phyloP scores from a whole-genome alignment of 139 green algal species.

The Marvania coccoides region DNA sequence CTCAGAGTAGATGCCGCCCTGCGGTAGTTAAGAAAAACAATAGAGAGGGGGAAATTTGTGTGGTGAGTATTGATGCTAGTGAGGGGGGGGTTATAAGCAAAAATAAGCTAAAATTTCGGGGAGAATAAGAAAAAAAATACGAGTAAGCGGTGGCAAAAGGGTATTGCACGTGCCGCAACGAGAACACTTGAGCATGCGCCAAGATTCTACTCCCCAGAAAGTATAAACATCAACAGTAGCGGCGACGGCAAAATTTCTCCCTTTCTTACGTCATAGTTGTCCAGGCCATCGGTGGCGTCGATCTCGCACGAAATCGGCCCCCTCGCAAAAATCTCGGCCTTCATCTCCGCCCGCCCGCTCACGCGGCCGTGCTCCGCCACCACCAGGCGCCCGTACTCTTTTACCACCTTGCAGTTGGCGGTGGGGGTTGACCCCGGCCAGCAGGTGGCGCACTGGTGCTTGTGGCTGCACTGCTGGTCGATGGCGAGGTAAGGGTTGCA shows the following conservation, averaged over 20 bases:
- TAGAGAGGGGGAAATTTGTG: too few species aligned
- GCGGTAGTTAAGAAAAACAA: too few species aligned
- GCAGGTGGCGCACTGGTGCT: constrained; percentile 69
- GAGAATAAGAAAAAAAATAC: too few species aligned
- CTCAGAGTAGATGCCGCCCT: constrained; percentile 41
- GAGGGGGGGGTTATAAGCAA: too few species aligned
- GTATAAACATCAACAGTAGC: too few species aligned
- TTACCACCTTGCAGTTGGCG: constrained; percentile 38
- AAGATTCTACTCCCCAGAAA: too few species aligned
- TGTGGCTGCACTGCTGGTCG: constrained; percentile 50
- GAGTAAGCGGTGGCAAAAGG: too few species aligned
- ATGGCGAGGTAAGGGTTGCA: constrained; percentile 77
- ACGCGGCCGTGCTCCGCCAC: constrained; percentile 65
- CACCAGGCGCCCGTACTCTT: constrained; percentile 37
- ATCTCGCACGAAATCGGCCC: constrained; percentile 85
- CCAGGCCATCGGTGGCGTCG: constrained; percentile 60
- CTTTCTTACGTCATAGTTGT: constrained; percentile 48
- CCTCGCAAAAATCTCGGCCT: constrained; percentile 71
- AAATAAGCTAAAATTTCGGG: too few species aligned
- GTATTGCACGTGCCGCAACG: too few species aligned
- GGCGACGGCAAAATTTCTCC: too few species aligned
- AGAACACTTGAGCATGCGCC: too few species aligned
- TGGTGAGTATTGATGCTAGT: too few species aligned
- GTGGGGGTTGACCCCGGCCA: constrained; percentile 8
- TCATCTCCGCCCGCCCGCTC: constrained; percentile 54